Evolutionary conservation across 139 green algal genomes (phyloP).

Genomic region (Chlamydomonas sphaeroides): DNA sequence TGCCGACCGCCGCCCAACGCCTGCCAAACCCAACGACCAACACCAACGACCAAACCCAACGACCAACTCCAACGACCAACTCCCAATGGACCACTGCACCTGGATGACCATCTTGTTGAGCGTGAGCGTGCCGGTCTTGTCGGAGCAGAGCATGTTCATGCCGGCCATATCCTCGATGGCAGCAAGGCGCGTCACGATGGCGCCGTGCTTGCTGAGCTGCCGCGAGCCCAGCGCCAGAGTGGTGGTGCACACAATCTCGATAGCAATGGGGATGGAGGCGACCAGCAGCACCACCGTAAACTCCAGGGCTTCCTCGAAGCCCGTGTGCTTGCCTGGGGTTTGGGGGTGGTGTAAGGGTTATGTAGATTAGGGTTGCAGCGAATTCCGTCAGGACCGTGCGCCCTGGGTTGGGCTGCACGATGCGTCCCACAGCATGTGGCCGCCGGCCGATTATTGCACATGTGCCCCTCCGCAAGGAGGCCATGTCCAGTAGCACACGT

Average conservation of each 20-base stretch:
- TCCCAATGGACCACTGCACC: slow-evolving; percentile 8
- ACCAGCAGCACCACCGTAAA: slow-evolving; percentile 89
- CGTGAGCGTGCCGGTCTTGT: slow-evolving; percentile 91
- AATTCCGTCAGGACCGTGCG: no score
- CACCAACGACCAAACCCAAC: no score
- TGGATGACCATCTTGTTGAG: slow-evolving; percentile 94
- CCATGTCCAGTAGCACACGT: no score
- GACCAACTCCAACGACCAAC: not conserved
- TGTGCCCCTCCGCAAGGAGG: no score
- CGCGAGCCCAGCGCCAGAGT: slow-evolving; percentile 85
- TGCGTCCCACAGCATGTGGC: no score
- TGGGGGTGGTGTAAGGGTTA: no score
- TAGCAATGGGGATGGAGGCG: slow-evolving; percentile 79
- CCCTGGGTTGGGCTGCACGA: no score
- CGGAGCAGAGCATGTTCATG: slow-evolving; percentile 93
- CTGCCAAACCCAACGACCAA: no score
- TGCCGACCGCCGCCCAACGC: not conserved
- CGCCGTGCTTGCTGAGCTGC: slow-evolving; percentile 70
- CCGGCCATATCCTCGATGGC: slow-evolving; percentile 92
- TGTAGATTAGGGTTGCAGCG: no score
- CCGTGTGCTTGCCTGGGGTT: not conserved
- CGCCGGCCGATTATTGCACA: no score
- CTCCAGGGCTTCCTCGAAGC: slow-evolving; percentile 66
- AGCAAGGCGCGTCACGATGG: slow-evolving; percentile 85
- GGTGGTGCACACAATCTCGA: slow-evolving; percentile 85